A percentile compares a stretch with the other conserved stretches of the same genome.
phyloP scores from a whole-genome alignment of 2,329 filamentous ascomycete species.

The Ophiostoma sp. region DNA sequence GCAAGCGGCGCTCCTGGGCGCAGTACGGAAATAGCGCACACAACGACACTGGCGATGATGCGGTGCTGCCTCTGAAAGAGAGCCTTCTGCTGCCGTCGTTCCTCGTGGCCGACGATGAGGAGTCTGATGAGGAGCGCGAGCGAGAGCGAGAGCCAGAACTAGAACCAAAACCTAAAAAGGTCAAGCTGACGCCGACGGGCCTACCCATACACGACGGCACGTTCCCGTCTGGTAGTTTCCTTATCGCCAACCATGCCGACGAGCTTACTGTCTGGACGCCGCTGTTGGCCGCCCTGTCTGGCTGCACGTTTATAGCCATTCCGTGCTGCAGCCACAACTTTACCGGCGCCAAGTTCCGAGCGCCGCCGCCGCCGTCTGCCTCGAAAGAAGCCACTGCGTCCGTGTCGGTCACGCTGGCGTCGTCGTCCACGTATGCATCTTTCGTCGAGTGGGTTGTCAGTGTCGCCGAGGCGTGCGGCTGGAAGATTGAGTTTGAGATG shows the following conservation, averaged over 20 bases:
- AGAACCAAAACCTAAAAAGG: background rate
- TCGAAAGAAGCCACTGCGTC: slow-evolving; percentile 49
- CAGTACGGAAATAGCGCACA: slow-evolving; percentile 49
- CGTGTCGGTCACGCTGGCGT: slow-evolving; percentile 38
- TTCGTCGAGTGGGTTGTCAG: slow-evolving; percentile 71
- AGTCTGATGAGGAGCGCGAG: background rate
- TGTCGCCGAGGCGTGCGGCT: slow-evolving; percentile 68
- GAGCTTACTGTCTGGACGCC: slow-evolving; percentile 96
- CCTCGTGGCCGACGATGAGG: background rate
- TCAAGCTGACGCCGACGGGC: slow-evolving; percentile 21
- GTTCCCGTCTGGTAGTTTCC: slow-evolving; percentile 73
- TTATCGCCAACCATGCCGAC: slow-evolving; percentile 95
- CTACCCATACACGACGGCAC: slow-evolving; percentile 49
- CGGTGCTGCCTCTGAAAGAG: slow-evolving; percentile 32
- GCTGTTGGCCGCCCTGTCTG: slow-evolving; percentile 68
- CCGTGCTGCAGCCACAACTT: slow-evolving; percentile 93
- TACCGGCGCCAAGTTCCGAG: slow-evolving; percentile 67
- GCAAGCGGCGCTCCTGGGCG: slow-evolving; percentile 77
- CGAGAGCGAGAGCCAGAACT: too few species aligned
- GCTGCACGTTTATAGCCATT: slow-evolving; percentile 82
- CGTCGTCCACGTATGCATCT: slow-evolving; percentile 70
- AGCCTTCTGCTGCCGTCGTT: slow-evolving; percentile 38
- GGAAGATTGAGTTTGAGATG: slow-evolving; percentile 73
- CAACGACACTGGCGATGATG: slow-evolving; percentile 12
- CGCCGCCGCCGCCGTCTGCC: slow-evolving; percentile 47